These are phyloP conservation scores for Coemansia biformis DNA, from an alignment of 192 early-diverging fungal species.

Conservation along the genomic window DNA sequence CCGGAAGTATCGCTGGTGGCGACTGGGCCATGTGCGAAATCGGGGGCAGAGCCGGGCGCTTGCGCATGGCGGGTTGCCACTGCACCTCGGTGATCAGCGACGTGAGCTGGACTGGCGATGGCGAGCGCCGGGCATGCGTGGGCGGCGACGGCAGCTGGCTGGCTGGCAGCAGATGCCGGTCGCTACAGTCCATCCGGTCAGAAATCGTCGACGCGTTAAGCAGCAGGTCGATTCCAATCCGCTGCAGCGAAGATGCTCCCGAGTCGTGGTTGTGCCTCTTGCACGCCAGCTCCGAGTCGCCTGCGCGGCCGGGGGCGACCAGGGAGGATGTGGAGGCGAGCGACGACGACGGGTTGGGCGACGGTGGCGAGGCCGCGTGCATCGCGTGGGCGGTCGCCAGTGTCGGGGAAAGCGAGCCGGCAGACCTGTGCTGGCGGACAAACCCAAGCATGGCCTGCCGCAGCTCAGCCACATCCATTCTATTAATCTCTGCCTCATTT, in stretches of 20 bases:
- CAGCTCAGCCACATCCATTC: constrained; percentile 46
- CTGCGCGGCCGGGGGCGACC: constrained; percentile 1
- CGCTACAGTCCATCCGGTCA: constrained; percentile 18
- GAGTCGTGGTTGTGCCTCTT: constrained; percentile 22
- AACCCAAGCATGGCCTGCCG: constrained; percentile 22
- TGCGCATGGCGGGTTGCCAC: constrained; percentile 5
- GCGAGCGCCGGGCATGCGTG: no score
- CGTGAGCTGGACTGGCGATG: no score
- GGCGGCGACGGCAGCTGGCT: constrained; percentile 31
- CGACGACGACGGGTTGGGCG: constrained; percentile 21
- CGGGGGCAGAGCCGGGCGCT: constrained; percentile 16
- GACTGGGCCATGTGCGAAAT: constrained; percentile 31
- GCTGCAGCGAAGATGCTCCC: constrained; percentile 19
- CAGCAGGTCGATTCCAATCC: constrained; percentile 41
- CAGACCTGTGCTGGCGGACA: constrained; percentile 19
- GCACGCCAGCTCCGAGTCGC: constrained; percentile 2
- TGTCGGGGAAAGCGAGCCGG: constrained; percentile 10
- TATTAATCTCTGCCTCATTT: constrained; percentile 41
- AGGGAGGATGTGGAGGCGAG: constrained; percentile 15
- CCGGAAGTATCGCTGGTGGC: not conserved
- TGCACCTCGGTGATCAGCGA: not conserved
- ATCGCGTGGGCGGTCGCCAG: constrained; percentile 5
- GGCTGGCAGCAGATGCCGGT: not conserved
- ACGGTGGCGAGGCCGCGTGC: constrained; percentile 15
- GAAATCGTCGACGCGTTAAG: constrained; percentile 42